Evolutionary conservation across 768 basidiomycete genomes (phyloP), one percentile per base, ranked within the genome.

Genomic region (Dentipellis fragilis): DNA sequence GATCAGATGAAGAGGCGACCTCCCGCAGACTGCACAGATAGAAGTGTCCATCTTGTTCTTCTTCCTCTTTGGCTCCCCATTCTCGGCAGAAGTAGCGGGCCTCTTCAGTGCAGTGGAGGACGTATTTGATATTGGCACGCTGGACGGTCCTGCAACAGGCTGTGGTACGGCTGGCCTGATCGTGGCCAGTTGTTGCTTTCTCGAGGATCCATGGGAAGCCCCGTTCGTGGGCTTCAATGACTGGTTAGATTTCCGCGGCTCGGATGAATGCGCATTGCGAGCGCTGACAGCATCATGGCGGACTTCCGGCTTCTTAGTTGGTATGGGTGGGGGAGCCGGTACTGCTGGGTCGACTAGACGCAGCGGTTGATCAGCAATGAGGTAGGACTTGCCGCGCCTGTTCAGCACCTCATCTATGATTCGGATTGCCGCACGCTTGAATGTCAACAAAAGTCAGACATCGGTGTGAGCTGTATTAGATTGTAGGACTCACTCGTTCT

Each of bases 331-430:
- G 55, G 58, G 56, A 54, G 40, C 52, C 38, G 12, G 57, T 50
- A 21, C 34, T 60, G 12, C 52, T 62, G 47, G 69, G 46, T 71
- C 73, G 12, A 85, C 68, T 10, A 80, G 76, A 58, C 77, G 74
- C 4, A 86, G 72, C 42, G 87, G 85, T 64, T 89, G 86, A 1
- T 80, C 82, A 38, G 69, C 71, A 54, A 89, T 76, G 19, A 88
- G 68, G 50, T 75, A 64, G 1, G 78, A 65, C 42, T 83, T 74
- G 2, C 85, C 84, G 14, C 85, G 79, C 52, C 69, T 59, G 56
- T 74, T 63, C 12, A 92, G 71, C 2, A 80, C 75, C 56, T 81
- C 73, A 56, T 92, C 89, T 58, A 92, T 89, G 6, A 80, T 80
- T 23, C 69, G 68, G 51, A 92, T 78, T 11, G 89, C 89, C 46